These are phyloP conservation scores for Botrytis fabae DNA, from an alignment of 2,329 filamentous ascomycete species.

Conservation along the genomic window DNA sequence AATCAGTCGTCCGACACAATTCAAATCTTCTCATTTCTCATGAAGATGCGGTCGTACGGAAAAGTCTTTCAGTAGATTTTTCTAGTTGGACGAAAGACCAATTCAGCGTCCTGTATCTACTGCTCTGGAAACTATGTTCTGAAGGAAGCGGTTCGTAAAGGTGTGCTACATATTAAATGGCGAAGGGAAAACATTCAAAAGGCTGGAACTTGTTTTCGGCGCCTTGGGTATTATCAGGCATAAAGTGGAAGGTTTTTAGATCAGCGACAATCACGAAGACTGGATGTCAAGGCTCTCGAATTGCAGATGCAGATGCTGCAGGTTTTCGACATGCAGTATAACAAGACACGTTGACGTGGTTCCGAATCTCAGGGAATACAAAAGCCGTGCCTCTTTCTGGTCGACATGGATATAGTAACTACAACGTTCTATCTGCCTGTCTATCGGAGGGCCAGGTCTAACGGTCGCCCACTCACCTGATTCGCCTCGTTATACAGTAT, in stretches of 20 bases:
- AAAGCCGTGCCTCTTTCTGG: neutral
- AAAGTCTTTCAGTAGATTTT: constrained; percentile 57
- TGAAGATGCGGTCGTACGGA: constrained; percentile 42
- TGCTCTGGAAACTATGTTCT: constrained; percentile 73
- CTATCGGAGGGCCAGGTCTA: neutral
- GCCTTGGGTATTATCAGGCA: neutral
- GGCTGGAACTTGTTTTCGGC: neutral
- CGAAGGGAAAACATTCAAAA: neutral
- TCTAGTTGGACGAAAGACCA: constrained; percentile 63
- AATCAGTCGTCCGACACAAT: constrained; percentile 45
- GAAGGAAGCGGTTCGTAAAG: constrained; percentile 82
- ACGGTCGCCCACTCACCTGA: constrained; percentile 2
- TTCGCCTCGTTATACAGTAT: constrained; percentile 20
- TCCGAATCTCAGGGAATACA: neutral
- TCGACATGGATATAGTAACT: neutral
- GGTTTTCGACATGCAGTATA: constrained; percentile 10
- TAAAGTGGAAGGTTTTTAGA: neutral
- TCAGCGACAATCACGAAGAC: neutral
- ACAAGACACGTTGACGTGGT: constrained; percentile 21
- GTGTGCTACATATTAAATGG: constrained; percentile 60
- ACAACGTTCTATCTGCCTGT: neutral
- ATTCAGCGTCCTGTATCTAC: constrained; percentile 79
- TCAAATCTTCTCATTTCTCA: constrained; percentile 40
- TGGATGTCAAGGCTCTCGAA: neutral
- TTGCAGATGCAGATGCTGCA: constrained; percentile 18